Base-by-base conservation (phyloP, 768 basidiomycete species). In the Lactarius deliciosus region DNA sequence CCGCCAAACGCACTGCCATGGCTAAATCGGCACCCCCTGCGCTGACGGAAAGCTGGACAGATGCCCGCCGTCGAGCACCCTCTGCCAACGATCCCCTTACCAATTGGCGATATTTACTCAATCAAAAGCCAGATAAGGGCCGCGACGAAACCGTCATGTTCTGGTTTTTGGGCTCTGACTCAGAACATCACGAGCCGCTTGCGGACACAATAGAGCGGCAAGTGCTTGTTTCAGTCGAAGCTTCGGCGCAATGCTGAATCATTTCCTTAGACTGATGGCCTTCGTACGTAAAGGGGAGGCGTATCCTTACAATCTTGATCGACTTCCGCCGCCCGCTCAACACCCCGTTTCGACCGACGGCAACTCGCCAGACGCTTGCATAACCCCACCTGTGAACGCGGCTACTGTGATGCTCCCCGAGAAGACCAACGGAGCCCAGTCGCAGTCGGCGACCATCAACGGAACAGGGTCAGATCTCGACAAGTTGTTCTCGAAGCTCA, bases 301-400 rank as follows among this genome's bases (percentile, higher is more conserved):
- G 11, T 92, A 93, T 74, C 91, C 91, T 65, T 90, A 89, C 75
- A 87, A 87, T 25, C 88, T 87, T 3, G 85, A 85, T 68, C 78
- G 82, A 38, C 86, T 84, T 7, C 88, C 88, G 5, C 88, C 86
- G 20, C 84, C 85, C 30, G 25, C 5, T n/a, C 56, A 32, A 13
- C 55, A 84, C 83, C 70, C 79, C 76, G 54, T 76, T 76, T 65
- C 53, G 68, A 16, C 71, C 66, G n/a, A 71, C 65, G 41, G 59
- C 30, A 70, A 55, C 28, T 16, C 57, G n/a, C 63, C 58, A 16
- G 54, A 54, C 28, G 18, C 40, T 47, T n/a, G 43, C 18, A 28
- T 30, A 8, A 36, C 64, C 5, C 25, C 64, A 58, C 30, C 25
- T 5, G 30, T 8, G 13, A 30, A 30, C 38, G 20, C 6, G 20